Evolutionary conservation across 2,329 filamentous ascomycete species (phyloP), one percentile per base, ranked within the genome.

Genomic region (Setomelanomma holmii): DNA sequence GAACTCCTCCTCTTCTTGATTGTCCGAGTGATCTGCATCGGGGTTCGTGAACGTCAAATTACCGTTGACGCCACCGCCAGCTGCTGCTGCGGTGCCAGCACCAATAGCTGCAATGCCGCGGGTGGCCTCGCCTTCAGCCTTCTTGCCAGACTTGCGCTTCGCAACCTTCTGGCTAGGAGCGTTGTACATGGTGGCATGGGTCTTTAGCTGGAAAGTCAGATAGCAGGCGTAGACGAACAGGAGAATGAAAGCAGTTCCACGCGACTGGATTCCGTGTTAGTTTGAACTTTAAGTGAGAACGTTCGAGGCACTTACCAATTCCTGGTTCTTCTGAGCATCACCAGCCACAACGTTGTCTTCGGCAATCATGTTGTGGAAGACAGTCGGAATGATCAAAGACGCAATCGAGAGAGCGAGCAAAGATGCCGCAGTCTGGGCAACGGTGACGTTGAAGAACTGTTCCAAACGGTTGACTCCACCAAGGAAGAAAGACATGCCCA

Each of bases 401-500:
- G 87, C 88, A 33, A 96, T 89, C 12, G 89, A 88, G 17, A 96
- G 80, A 11, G 90, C 88, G 17, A 96, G 83, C 45, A 96, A 78
- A 67, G 89, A 91, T 12, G 92, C 87, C 3, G 92, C 90, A 0
- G 93, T 96, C 74, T 96, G 92, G 0, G 93, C 93, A 5, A 97
- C 92, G 0, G 90, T 93, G 27, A 89, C 86, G 79, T 97, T 96
- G 83, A 97, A 98, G 74, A 86, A 88, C 73, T 97, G 93, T 71
- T 96, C 89, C 22, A 84, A 69, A 22, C 93, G 86, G 53, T 89
- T 87, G 62, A 96, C 73, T 4, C 91, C 91, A 43, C 91, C 92
- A 55, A 90, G 88, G 79, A 96, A 95, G 81, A 96, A 97, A 72
- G 88, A 95, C 86, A 93, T 96, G 49, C 91, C 93, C 80, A 96